Conservation (phyloP, 2,329 filamentous ascomycete species). For the Aureobasidium melanogenum region DNA sequence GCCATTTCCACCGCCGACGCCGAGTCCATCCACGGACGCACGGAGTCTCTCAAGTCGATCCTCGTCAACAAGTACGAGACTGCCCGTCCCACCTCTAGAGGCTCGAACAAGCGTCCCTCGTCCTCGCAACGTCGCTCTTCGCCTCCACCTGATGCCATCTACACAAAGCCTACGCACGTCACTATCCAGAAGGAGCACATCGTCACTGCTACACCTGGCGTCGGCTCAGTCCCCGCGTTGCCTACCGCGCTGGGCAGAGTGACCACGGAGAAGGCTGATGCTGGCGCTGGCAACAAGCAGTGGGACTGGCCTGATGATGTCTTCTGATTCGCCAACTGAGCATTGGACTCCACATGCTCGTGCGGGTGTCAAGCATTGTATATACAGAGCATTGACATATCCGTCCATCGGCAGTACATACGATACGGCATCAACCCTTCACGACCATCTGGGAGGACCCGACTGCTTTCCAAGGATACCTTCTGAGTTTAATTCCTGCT, state of each 20-base stretch:
- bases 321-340: constrained; percentile 17
- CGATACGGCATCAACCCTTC: neutral
- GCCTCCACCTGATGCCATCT: constrained; percentile 15
- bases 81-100: constrained; percentile 15
- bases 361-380: neutral
- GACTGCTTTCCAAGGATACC: neutral
- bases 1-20: neutral
- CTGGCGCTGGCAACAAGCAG: constrained; percentile 7
- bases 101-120: constrained; percentile 16
- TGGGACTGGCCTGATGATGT: constrained; percentile 29
- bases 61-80: constrained; percentile 22
- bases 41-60: constrained; percentile 20
- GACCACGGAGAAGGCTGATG: neutral
- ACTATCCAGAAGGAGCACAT: constrained; percentile 14
- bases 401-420: neutral
- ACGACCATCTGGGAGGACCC: neutral
- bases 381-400: neutral
- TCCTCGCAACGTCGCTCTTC: constrained; percentile 13
- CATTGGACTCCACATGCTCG: neutral
- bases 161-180: constrained; percentile 16
- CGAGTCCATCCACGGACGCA: constrained; percentile 18
- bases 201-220: constrained; percentile 18
- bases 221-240: constrained; percentile 10
- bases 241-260: constrained; percentile 11
- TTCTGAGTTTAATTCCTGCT: neutral